Evolutionary conservation across 106 monocot species (phyloP).

Genomic region (Acanthochlamys bracteata): DNA sequence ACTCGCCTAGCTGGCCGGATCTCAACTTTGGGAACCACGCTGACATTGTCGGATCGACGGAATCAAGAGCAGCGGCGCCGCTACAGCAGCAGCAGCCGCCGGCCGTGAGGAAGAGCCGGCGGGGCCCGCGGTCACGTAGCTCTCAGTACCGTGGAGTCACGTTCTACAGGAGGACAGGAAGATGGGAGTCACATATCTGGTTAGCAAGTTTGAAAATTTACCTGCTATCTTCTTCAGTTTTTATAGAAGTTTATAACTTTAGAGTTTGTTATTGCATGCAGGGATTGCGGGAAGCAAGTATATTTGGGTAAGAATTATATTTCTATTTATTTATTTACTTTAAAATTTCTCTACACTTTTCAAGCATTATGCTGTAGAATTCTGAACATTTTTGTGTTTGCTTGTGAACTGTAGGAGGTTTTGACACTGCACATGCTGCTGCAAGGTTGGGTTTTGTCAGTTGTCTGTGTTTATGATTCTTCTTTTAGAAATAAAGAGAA

Average conservation of each 20-base stretch:
- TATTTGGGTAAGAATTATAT: slow-evolving; percentile 51
- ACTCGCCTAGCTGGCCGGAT: slow-evolving; percentile 30
- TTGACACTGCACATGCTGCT: slow-evolving; percentile 63
- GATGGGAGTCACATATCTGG: slow-evolving; percentile 96
- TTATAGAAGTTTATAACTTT: not conserved
- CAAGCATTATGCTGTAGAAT: not conserved
- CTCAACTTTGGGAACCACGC: slow-evolving; percentile 26
- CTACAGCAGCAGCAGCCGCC: slow-evolving; percentile 23
- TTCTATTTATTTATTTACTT: not conserved
- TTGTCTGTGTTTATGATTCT: not conserved
- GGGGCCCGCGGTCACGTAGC: slow-evolving; percentile 75
- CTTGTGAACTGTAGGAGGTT: slow-evolving; percentile 29
- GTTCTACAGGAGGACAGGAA: slow-evolving; percentile 71
- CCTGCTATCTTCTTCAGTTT: no score
- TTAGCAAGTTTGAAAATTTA: slow-evolving; percentile 2
- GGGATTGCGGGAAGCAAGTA: slow-evolving; percentile 92
- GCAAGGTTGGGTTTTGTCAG: slow-evolving; percentile 25
- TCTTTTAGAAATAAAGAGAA: not conserved
- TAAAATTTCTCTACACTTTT: not conserved
- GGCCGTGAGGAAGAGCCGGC: slow-evolving; percentile 63
- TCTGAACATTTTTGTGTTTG: not conserved
- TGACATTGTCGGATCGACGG: slow-evolving; percentile 4
- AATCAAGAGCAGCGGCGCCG: slow-evolving; percentile 1
- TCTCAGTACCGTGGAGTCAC: slow-evolving; percentile 87
- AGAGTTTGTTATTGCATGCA: slow-evolving; percentile 9